Conservation (phyloP, 495 filamentous ascomycete genomes). For the Staphylotrichum tortipilum region DNA sequence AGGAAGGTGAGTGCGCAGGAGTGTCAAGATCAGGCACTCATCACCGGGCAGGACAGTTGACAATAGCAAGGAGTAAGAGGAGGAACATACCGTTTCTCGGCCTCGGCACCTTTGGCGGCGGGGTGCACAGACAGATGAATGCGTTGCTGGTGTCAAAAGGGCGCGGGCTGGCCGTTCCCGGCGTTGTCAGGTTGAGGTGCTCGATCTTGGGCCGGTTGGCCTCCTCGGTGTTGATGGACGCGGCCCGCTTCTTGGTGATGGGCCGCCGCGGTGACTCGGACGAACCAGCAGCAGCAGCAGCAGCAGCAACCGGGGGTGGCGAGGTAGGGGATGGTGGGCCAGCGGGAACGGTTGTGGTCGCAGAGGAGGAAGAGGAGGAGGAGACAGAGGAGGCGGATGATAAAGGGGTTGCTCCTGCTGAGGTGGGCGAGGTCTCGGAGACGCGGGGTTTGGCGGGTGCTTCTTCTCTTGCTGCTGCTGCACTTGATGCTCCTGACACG, state of each 20-base stretch:
- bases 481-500: too few relatives aligned
- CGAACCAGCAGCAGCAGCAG: too few relatives aligned
- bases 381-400: neutral
- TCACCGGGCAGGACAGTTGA: neutral
- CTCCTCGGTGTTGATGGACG: conserved; percentile 40
- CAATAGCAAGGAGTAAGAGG: conserved; percentile 2
- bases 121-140: conserved; percentile 82
- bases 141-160: conserved; percentile 28
- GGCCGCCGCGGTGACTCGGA: conserved; percentile 10
- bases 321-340: too few relatives aligned
- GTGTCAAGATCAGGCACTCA: too few relatives aligned
- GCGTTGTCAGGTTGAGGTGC: conserved; percentile 32
- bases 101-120: conserved; percentile 84
- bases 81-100: conserved; percentile 77
- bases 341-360: too few relatives aligned
- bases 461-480: neutral
- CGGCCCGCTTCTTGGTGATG: conserved; percentile 36
- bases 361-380: too few relatives aligned
- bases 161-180: conserved; percentile 20
- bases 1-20: conserved; percentile 16
- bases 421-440: neutral
- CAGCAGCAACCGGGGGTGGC: too few relatives aligned
- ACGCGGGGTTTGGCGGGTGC: conserved; percentile 3
- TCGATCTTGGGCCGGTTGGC: conserved; percentile 36
- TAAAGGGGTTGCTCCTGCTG: conserved; percentile 3